These are phyloP conservation scores for Trichoderma atrobrunneum DNA, from an alignment of 2,329 filamentous ascomycete species.

Conservation along the genomic window DNA sequence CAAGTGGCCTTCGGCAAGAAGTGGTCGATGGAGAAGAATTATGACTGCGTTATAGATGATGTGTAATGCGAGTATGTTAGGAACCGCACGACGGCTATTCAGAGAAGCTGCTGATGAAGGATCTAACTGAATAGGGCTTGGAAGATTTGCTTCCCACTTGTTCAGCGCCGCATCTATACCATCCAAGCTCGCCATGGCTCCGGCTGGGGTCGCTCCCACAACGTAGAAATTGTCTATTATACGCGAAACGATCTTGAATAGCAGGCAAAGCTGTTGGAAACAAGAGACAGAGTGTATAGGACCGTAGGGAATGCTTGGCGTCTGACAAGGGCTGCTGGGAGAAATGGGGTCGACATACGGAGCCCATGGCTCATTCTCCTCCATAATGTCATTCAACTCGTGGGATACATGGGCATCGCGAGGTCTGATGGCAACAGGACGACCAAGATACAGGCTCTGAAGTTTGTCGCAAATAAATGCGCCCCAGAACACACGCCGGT, in stretches of 20 bases:
- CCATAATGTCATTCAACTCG: neutral
- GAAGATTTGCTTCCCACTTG: neutral
- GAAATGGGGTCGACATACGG: neutral
- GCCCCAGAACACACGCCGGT: too few species aligned
- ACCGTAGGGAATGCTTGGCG: neutral
- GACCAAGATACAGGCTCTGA: too few species aligned
- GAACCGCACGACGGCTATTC: neutral
- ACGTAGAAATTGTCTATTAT: neutral
- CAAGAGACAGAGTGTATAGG: neutral
- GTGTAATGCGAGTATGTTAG: neutral
- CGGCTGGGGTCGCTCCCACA: neutral
- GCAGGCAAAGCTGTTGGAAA: neutral
- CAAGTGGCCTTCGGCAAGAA: neutral
- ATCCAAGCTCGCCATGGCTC: neutral
- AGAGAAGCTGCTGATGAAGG: neutral
- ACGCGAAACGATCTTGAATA: neutral
- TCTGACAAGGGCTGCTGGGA: neutral
- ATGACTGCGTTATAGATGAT: neutral
- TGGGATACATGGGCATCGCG: neutral
- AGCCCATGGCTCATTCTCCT: neutral
- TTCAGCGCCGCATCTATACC: neutral
- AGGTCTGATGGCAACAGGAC: constrained; percentile 50
- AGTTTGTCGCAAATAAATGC: too few species aligned
- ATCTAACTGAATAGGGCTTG: neutral
- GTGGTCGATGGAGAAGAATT: neutral